Conservation (phyloP, 1,284 basidiomycete genomes). For the Ceratobasidium sp. region DNA sequence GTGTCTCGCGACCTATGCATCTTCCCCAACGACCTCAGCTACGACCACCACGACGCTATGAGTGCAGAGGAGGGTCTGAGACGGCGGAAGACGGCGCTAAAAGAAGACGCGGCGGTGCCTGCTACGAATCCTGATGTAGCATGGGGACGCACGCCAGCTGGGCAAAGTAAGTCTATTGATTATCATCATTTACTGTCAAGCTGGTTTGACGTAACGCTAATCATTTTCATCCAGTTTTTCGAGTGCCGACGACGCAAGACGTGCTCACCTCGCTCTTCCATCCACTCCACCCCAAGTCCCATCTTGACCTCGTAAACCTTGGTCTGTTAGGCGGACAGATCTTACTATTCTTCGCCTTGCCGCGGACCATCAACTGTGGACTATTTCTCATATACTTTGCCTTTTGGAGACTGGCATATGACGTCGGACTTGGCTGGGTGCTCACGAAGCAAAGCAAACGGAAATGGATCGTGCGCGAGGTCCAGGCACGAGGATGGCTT, state of each 20-base stretch:
- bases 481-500: constrained; percentile 88
- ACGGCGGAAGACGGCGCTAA: constrained; percentile 13
- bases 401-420: constrained; percentile 94
- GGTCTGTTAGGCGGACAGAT: constrained; percentile 83
- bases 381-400: constrained; percentile 91
- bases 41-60: constrained; percentile 11
- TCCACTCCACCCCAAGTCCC: constrained; percentile 89
- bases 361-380: constrained; percentile 66
- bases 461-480: constrained; percentile 89
- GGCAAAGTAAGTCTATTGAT: constrained; percentile 3
- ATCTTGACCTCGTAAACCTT: constrained; percentile 90
- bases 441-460: constrained; percentile 94
- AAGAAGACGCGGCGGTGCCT: not conserved
- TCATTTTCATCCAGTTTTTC: constrained; percentile 75
- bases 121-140: constrained; percentile 8
- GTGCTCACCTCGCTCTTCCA: constrained; percentile 92
- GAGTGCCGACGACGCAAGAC: constrained; percentile 95
- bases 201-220: constrained; percentile 13
- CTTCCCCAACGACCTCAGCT: not conserved
- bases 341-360: constrained; percentile 77
- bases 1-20: constrained; percentile 19
- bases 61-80: constrained; percentile 9
- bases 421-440: constrained; percentile 93
- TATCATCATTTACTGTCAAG: not conserved
- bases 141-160: constrained; percentile 37